These are phyloP conservation scores for Pisolithus albus DNA, from an alignment of 768 basidiomycete species.

Conservation along the genomic window DNA sequence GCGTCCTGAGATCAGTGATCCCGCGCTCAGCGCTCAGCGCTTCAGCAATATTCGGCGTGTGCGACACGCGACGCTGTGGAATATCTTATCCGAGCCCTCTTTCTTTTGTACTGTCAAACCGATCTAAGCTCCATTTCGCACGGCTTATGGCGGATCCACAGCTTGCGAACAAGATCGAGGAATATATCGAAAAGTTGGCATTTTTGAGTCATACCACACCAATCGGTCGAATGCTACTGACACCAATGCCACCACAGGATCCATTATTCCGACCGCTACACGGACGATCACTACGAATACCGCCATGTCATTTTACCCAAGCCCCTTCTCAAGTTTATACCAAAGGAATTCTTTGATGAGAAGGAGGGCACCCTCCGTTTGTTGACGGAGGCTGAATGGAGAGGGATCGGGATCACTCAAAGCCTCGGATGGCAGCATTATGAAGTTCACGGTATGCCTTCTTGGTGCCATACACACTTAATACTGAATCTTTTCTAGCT, in stretches of 20 bases:
- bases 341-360: constrained; percentile 74
- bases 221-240: constrained; percentile 7
- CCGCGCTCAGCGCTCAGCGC: too few species aligned
- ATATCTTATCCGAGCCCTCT: not conserved
- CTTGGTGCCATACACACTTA: not conserved
- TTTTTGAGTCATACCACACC: constrained; percentile 3
- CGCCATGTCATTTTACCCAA: constrained; percentile 97
- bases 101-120: not conserved
- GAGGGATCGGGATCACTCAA: constrained; percentile 93
- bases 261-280: constrained; percentile 86
- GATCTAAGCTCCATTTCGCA: not conserved
- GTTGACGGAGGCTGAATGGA: constrained; percentile 85
- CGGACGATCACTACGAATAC: constrained; percentile 91
- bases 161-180: constrained; percentile 51
- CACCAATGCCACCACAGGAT: constrained; percentile 43
- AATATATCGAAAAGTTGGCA: constrained; percentile 71
- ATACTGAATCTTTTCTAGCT: constrained; percentile 38
- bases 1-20: too few species aligned
- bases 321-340: constrained; percentile 87
- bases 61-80: too few species aligned
- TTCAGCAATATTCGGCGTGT: too few species aligned
- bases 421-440: constrained; percentile 97
- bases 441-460: constrained; percentile 79
- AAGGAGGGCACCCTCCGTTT: constrained; percentile 78
- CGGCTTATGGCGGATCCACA: constrained; percentile 27